Conservation (phyloP, 768 basidiomycete genomes). For the Leccinum broughii region DNA sequence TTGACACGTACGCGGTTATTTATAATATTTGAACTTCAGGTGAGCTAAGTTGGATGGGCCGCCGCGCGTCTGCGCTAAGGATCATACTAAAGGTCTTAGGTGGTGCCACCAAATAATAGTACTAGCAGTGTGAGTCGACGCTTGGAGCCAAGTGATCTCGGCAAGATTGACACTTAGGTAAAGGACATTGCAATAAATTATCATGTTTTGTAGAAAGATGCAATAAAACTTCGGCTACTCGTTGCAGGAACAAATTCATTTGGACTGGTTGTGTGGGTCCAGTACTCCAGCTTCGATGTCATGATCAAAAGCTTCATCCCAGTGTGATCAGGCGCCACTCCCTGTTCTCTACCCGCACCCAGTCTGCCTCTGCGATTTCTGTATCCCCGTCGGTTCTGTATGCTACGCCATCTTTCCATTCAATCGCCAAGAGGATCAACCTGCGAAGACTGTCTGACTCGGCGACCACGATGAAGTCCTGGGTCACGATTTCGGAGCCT, state of each 20-base stretch:
- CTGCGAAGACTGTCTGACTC: neutral
- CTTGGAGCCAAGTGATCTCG: too few species aligned
- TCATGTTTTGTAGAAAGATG: neutral
- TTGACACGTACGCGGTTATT: too few species aligned
- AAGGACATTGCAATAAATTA: neutral
- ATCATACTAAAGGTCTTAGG: too few species aligned
- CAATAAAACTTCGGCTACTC: neutral
- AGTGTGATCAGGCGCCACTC: conserved; percentile 10
- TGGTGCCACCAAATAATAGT: too few species aligned
- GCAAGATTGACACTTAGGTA: too few species aligned
- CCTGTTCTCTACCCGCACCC: conserved; percentile 11
- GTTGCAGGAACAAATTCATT: neutral
- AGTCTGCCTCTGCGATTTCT: neutral
- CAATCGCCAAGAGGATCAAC: neutral
- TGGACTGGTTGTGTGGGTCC: neutral
- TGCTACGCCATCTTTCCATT: neutral
- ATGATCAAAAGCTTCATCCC: neutral
- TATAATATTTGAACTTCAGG: too few species aligned
- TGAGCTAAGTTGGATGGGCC: too few species aligned
- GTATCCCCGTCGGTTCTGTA: neutral
- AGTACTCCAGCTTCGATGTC: neutral
- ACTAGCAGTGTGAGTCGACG: too few species aligned
- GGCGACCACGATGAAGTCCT: conserved; percentile 18
- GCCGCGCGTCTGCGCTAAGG: too few species aligned
- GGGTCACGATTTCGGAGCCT: neutral